phyloP scores from a whole-genome alignment of 768 basidiomycete species.

The Obba rivulosa region DNA sequence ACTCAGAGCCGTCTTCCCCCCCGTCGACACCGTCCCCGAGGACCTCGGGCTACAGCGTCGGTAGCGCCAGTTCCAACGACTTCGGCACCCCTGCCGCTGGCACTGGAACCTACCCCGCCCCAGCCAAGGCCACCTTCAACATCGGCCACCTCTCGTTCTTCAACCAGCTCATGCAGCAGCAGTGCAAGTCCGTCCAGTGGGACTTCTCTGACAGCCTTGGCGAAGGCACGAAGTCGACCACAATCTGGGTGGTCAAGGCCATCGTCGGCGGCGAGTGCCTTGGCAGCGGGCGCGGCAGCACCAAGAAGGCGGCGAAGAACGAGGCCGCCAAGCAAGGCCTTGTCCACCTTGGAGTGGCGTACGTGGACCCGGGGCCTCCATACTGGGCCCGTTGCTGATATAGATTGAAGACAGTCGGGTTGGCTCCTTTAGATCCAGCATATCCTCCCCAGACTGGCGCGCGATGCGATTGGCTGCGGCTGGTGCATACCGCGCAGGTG shows the following conservation, averaged over 20 bases:
- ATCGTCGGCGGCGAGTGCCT: conserved; percentile 54
- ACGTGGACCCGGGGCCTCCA: too few species aligned
- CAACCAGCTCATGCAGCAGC: conserved; percentile 70
- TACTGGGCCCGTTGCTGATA: background rate
- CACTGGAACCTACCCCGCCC: conserved; percentile 17
- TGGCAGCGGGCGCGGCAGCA: conserved; percentile 63
- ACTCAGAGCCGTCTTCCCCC: conserved; percentile 32
- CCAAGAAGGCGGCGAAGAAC: conserved; percentile 76
- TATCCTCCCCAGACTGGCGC: conserved; percentile 26
- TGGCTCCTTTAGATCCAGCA: conserved; percentile 13
- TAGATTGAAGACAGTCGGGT: conserved; percentile 11
- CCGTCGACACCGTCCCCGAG: conserved; percentile 15
- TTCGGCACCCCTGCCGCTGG: background rate
- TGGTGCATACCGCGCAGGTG: conserved; percentile 53
- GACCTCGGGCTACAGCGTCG: background rate
- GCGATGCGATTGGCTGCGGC: conserved; percentile 24
- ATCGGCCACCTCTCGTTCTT: conserved; percentile 73
- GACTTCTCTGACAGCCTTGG: conserved; percentile 46
- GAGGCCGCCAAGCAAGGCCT: conserved; percentile 78
- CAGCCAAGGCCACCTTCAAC: conserved; percentile 24
- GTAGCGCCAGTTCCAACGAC: conserved; percentile 11
- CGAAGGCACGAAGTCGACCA: conserved; percentile 57
- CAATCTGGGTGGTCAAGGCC: conserved; percentile 68
- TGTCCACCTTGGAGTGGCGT: conserved; percentile 38
- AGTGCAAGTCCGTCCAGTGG: conserved; percentile 62